Conservation (phyloP, 352 stramenopile genomes). For the Globisporangium abappressorium region DNA sequence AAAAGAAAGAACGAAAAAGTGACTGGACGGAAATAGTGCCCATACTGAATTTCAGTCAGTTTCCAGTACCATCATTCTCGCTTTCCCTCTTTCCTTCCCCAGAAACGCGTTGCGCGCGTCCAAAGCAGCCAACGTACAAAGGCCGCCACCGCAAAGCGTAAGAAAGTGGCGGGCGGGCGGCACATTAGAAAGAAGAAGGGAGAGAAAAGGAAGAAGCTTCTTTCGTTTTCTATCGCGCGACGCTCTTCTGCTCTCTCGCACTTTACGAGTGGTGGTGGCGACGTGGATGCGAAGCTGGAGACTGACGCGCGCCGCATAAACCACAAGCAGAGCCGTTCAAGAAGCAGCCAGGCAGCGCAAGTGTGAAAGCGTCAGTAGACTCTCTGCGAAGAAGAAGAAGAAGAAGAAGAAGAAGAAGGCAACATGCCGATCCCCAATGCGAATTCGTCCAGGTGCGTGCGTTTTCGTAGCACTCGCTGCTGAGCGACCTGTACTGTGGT, state of each 20-base stretch:
- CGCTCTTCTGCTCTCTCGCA: not conserved
- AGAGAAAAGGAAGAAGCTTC: not conserved
- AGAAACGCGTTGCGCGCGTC: conserved; percentile 7
- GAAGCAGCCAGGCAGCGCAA: conserved; percentile 1
- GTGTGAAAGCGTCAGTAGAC: not conserved
- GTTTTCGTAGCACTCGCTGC: not conserved
- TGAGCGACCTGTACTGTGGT: not conserved
- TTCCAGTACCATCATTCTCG: not conserved
- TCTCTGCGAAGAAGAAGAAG: not conserved
- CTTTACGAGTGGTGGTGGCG: not conserved
- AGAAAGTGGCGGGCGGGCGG: not conserved
- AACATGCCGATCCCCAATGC: conserved; percentile 15
- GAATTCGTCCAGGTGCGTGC: conserved; percentile 13
- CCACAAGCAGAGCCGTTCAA: not conserved
- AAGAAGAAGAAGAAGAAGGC: conserved; percentile 4
- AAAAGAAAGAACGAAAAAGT: conserved; percentile 14
- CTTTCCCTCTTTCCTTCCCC: conserved; percentile 1
- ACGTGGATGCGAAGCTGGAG: not conserved
- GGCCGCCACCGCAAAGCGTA: not conserved
- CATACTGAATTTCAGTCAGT: conserved; percentile 4
- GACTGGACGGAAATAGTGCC: conserved; percentile 11
- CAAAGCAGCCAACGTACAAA: not conserved
- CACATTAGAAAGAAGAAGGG: not conserved
- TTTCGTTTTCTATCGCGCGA: not conserved
- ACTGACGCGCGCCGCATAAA: not conserved